Percentiles rank a stretch among this genome's conserved stretches.
These are phyloP conservation scores for Suillus tomentosus DNA, from an alignment of 768 basidiomycete species.

Conservation along the genomic window DNA sequence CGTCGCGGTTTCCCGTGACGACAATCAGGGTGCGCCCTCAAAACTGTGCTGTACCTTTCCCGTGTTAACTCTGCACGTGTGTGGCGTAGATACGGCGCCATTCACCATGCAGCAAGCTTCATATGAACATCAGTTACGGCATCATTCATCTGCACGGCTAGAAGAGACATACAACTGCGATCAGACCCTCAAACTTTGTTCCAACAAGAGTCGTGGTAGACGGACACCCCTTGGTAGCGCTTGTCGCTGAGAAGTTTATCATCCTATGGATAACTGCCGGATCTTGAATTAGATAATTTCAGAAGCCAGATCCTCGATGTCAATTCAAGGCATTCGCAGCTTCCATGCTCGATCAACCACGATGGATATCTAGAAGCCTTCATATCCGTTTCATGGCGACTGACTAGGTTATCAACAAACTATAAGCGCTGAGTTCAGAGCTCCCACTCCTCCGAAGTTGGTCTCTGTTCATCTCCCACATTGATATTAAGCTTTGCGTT, in stretches of 20 bases:
- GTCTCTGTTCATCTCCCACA: not conserved
- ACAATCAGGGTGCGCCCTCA: constrained; percentile 7
- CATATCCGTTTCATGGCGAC: constrained; percentile 6
- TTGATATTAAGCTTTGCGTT: not conserved
- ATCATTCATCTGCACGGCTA: not conserved
- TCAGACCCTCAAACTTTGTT: not conserved
- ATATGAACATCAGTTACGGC: constrained; percentile 3
- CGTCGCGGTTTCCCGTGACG: not conserved
- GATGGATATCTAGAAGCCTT: constrained; percentile 2
- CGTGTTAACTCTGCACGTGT: constrained; percentile 6
- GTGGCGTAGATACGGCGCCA: constrained; percentile 2
- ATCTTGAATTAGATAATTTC: not conserved
- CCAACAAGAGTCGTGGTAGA: not conserved
- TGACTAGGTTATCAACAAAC: constrained; percentile 1
- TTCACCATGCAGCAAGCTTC: not conserved
- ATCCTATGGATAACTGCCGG: not conserved
- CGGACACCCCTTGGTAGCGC: not conserved
- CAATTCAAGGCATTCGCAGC: not conserved
- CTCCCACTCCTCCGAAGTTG: not conserved
- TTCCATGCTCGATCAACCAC: constrained; percentile 7
- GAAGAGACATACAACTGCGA: not conserved
- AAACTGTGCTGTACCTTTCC: not conserved
- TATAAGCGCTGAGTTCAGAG: constrained; percentile 5
- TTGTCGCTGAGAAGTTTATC: constrained; percentile 1
- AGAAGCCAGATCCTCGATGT: not conserved